Percentiles rank a stretch among this genome's conserved stretches.
phyloP scores from a whole-genome alignment of 1,139 yeast genomes.

The Zhuliangozyma blackwelliae region DNA sequence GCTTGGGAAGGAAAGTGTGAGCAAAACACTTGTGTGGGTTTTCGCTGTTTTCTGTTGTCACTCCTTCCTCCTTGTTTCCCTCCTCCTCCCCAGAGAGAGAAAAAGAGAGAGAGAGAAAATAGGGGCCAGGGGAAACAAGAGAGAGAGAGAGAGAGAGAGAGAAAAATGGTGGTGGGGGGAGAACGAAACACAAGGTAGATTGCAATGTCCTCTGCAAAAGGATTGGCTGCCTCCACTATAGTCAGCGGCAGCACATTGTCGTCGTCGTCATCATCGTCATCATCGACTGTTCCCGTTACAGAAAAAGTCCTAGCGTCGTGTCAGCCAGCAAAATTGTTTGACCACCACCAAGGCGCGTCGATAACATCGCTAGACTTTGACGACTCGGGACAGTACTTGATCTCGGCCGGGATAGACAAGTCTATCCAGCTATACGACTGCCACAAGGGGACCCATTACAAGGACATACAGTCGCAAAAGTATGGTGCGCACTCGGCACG shows the following conservation, averaged over 20 bases:
- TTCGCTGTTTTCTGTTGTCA: neutral
- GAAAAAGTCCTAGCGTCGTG: constrained; percentile 44
- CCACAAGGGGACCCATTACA: constrained; percentile 59
- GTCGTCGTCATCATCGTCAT: neutral
- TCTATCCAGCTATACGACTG: constrained; percentile 81
- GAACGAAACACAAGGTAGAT: too few relatives aligned
- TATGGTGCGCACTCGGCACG: constrained; percentile 88
- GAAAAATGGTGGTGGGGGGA: too few relatives aligned
- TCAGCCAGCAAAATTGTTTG: constrained; percentile 55
- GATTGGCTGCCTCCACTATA: too few relatives aligned
- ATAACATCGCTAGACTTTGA: constrained; percentile 84
- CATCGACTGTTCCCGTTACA: constrained; percentile 27
- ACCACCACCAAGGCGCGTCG: constrained; percentile 52
- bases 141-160: too few relatives aligned
- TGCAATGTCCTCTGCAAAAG: too few relatives aligned
- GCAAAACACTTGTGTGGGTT: too few relatives aligned
- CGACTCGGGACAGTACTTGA: constrained; percentile 73
- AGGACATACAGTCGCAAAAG: constrained; percentile 76
- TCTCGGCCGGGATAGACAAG: constrained; percentile 80
- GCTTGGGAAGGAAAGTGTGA: neutral
- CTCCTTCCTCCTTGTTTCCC: too few relatives aligned
- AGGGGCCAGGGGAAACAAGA: too few relatives aligned
- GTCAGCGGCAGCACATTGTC: neutral
- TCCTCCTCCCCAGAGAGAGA: too few relatives aligned
- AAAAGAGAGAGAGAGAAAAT: too few relatives aligned